Evolutionary conservation across 2,329 filamentous ascomycete species (phyloP).

Genomic region (Mollisia scopiformis): DNA sequence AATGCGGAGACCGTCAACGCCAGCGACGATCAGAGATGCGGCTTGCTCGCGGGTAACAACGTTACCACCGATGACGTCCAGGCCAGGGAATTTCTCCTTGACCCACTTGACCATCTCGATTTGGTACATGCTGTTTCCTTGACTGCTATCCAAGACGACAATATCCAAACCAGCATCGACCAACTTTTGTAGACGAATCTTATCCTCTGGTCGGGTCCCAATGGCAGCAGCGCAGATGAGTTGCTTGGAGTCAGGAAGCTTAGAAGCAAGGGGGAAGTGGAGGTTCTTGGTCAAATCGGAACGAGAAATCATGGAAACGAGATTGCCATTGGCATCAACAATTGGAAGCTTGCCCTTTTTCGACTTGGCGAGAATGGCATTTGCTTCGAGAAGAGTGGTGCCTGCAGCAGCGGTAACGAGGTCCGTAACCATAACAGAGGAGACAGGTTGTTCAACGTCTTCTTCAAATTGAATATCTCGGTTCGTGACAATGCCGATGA

Average conservation of each 20-base stretch:
- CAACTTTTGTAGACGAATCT: slow-evolving; percentile 80
- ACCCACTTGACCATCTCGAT: slow-evolving; percentile 97
- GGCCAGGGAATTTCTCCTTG: slow-evolving; percentile 80
- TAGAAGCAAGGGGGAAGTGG: slow-evolving; percentile 94
- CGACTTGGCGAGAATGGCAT: slow-evolving; percentile 88
- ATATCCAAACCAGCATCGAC: slow-evolving; percentile 95
- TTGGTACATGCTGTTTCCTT: slow-evolving; percentile 99
- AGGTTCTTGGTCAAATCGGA: slow-evolving; percentile 99
- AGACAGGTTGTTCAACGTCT: slow-evolving; percentile 71
- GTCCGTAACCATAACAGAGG: slow-evolving; percentile 93
- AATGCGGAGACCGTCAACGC: slow-evolving; percentile 94
- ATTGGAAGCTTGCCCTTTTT: slow-evolving; percentile 99
- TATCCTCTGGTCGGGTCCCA: slow-evolving; percentile 93
- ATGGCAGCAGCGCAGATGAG: slow-evolving; percentile 94
- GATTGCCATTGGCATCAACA: slow-evolving; percentile 79
- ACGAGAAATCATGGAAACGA: slow-evolving; percentile 89
- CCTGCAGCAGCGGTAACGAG: slow-evolving; percentile 86
- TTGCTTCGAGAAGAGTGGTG: slow-evolving; percentile 84
- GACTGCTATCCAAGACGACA: slow-evolving; percentile 92
- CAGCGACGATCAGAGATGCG: slow-evolving; percentile 86
- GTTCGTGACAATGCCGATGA: slow-evolving; percentile 96
- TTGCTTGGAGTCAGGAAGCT: slow-evolving; percentile 96
- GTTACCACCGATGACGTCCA: slow-evolving; percentile 98
- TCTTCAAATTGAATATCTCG: slow-evolving; percentile 97
- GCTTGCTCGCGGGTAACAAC: slow-evolving; percentile 98